These are phyloP conservation scores for Metschnikowia noctiluminum DNA, from an alignment of 805 yeast species.

Conservation along the genomic window DNA sequence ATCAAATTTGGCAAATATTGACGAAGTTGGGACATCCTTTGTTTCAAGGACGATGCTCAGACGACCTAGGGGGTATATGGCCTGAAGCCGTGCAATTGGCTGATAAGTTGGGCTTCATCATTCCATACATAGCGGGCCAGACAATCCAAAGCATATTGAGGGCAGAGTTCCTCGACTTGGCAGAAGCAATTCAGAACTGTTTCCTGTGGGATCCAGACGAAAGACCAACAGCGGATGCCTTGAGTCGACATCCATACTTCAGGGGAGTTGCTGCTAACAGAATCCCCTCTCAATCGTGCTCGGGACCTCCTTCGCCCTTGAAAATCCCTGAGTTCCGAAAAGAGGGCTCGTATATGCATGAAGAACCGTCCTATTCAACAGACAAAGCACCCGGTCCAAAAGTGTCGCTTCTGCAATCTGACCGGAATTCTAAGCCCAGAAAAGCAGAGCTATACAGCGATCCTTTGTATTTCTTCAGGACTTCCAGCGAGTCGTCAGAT, in stretches of 20 bases:
- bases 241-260: slow-evolving; percentile 56
- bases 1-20: slow-evolving; percentile 70
- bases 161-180: slow-evolving; percentile 32
- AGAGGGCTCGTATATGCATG: slow-evolving; percentile 3
- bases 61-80: slow-evolving; percentile 68
- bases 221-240: slow-evolving; percentile 50
- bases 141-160: slow-evolving; percentile 11
- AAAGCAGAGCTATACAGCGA: slow-evolving; percentile 13
- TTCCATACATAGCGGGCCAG: slow-evolving; percentile 58
- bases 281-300: neutral
- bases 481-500: slow-evolving; percentile 10
- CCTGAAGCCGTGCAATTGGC: slow-evolving; percentile 55
- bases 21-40: slow-evolving; percentile 73
- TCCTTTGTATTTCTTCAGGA: slow-evolving; percentile 8
- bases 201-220: slow-evolving; percentile 75
- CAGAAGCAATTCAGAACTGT: slow-evolving; percentile 45
- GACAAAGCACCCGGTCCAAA: slow-evolving; percentile 1
- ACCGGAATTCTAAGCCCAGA: slow-evolving; percentile 8
- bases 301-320: slow-evolving; percentile 7
- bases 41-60: slow-evolving; percentile 19
- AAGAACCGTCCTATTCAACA: neutral
- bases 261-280: slow-evolving; percentile 29
- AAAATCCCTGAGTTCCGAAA: slow-evolving; percentile 1
- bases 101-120: slow-evolving; percentile 48
- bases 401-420: slow-evolving; percentile 11